Base-by-base conservation (phyloP, 805 yeast genomes). In the Tetrapisispora phaffii region DNA sequence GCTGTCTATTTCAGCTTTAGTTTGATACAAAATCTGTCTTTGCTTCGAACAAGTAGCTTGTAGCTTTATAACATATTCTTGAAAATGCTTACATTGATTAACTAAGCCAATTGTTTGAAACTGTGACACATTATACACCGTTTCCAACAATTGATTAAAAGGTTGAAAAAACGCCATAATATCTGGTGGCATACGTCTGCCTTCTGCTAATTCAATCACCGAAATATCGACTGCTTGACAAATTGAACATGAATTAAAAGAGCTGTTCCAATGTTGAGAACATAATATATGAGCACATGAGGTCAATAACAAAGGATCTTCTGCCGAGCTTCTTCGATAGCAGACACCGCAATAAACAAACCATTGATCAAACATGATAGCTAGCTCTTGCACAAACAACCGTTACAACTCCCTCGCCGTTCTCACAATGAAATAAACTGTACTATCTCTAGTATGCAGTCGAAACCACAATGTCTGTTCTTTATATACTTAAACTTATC, bases 251-350 rank as follows among this genome's bases (percentile, higher is more conserved):
- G 33, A 21, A n/a, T 42, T 47, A 6, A 31, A 34, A 2, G 34
- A 31, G 1, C 36, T 13, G 23, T 37, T 36, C 34, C 54, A 39
- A 49, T 68, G 70, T 13, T 57, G 56, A 2, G 55, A 51, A 39
- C 72, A 68, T 19, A 68, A 47, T 1, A 62, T 55, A 48, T 67
- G 71, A 3, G 70, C 71, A 53, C 72, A 68, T 2, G 70, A 65
- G 1, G 69, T 66, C 39, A 68, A 45, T 35, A 51, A 52, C 20
- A 67, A 53, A 1, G 56, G 57, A n/a, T 51, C 55, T 3, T 46
- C 56, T 17, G 38, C 28, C 10, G 54, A 35, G 32, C 55, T 44
- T 38, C 49, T 42, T 34, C 49, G 51, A 39, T 65, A 66, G 45
- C 71, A 67, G 2, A 65, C 53, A 12, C 54, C 50, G 45, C 71